These are phyloP conservation scores for Lentinula lateritia DNA, from an alignment of 768 basidiomycete genomes.

Conservation along the genomic window DNA sequence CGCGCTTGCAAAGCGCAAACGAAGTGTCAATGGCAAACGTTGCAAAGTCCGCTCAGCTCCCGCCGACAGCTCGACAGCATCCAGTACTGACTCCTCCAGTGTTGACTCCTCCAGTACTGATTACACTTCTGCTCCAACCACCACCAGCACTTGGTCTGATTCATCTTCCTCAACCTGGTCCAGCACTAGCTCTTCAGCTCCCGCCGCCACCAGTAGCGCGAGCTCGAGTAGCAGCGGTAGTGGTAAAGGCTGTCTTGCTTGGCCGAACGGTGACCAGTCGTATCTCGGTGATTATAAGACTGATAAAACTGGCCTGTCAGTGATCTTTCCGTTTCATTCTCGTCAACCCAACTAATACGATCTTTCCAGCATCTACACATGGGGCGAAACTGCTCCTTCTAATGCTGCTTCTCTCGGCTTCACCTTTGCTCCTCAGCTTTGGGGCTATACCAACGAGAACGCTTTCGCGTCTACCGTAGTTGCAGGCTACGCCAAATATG, in stretches of 20 bases:
- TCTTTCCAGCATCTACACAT: constrained; percentile 50
- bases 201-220: background rate
- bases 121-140: constrained; percentile 9
- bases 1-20: constrained; percentile 46
- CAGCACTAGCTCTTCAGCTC: constrained; percentile 15
- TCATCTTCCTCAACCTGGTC: background rate
- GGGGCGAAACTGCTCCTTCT: constrained; percentile 52
- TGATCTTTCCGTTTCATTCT: background rate
- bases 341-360: background rate
- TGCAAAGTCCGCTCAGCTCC: constrained; percentile 52
- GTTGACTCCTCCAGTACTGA: constrained; percentile 11
- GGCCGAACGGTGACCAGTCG: constrained; percentile 51
- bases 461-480: constrained; percentile 44
- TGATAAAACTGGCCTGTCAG: constrained; percentile 36
- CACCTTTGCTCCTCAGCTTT: constrained; percentile 61
- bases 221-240: constrained; percentile 7
- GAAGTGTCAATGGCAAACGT: constrained; percentile 34
- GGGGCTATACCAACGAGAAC: constrained; percentile 49
- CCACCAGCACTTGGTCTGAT: constrained; percentile 9
- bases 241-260: constrained; percentile 50
- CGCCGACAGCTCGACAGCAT: constrained; percentile 12
- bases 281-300: constrained; percentile 49
- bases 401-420: constrained; percentile 39
- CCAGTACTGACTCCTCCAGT: constrained; percentile 13
- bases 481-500: constrained; percentile 43